These are phyloP conservation scores for Pseudisothecium myosuroides DNA, from an alignment of 225 moss, liverwort and hornwort species.

Conservation along the genomic window DNA sequence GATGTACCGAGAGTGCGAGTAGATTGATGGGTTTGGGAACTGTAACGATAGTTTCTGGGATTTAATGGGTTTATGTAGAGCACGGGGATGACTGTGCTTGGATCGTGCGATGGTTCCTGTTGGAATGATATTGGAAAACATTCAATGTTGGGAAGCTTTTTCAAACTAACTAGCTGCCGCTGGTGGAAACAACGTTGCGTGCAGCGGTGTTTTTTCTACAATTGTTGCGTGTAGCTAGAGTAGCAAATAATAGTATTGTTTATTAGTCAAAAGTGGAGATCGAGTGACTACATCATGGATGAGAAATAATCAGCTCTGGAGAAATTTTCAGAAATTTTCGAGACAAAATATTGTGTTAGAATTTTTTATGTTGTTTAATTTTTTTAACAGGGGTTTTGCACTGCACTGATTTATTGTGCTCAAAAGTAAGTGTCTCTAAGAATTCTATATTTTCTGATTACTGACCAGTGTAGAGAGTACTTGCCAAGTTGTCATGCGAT, in stretches of 20 bases:
- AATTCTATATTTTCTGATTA: background rate
- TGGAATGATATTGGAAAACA: background rate
- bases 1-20: background rate
- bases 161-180: background rate
- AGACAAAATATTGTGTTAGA: background rate
- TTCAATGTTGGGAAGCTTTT: background rate
- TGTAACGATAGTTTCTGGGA: background rate
- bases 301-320: background rate
- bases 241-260: background rate
- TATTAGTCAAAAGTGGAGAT: background rate
- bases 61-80: background rate
- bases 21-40: background rate
- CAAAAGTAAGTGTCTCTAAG: background rate
- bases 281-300: background rate
- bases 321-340: background rate
- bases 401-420: background rate
- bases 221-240: background rate
- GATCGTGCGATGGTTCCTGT: background rate
- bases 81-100: background rate
- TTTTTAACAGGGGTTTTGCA: background rate
- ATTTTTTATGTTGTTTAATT: background rate
- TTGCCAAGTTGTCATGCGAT: background rate
- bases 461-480: background rate
- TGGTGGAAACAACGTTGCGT: too few species aligned
- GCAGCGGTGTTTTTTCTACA: too few species aligned